phyloP scores from a whole-genome alignment of 1,284 basidiomycete species.

The Irpex sp. region DNA sequence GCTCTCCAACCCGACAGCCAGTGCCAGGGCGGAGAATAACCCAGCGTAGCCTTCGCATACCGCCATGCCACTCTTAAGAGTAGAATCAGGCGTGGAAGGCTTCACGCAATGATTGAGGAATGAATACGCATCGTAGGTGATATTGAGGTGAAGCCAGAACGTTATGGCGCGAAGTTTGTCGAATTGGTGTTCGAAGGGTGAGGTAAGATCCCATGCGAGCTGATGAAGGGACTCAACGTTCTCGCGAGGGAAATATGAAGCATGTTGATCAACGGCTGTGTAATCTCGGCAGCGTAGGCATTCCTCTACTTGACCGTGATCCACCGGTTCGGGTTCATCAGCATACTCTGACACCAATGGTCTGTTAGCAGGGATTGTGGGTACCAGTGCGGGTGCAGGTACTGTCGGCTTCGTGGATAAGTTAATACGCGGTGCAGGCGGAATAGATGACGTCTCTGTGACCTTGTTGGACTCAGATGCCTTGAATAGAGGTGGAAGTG shows the following conservation, averaged over 20 bases:
- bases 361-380: not conserved
- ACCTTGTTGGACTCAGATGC: not conserved
- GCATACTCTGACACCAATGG: not conserved
- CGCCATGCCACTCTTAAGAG: not conserved
- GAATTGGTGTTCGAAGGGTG: not conserved
- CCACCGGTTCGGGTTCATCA: not conserved
- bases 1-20: not conserved
- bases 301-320: not conserved
- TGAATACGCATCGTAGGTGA: not conserved
- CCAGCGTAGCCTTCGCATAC: conserved; percentile 1
- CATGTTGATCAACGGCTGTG: not conserved
- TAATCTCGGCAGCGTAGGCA: not conserved
- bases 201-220: not conserved
- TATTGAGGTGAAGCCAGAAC: conserved; percentile 1
- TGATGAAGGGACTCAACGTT: not conserved
- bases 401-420: not conserved
- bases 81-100: not conserved
- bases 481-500: not conserved
- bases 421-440: not conserved
- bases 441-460: not conserved
- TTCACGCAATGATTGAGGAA: not conserved
- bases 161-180: not conserved
- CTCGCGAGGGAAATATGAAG: not conserved
- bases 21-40: not conserved
- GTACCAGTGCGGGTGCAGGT: not conserved